Percentiles rank a stretch among this genome's conserved stretches.
Conservation (phyloP, 768 basidiomycete species). For the Auriculariales sp. region DNA sequence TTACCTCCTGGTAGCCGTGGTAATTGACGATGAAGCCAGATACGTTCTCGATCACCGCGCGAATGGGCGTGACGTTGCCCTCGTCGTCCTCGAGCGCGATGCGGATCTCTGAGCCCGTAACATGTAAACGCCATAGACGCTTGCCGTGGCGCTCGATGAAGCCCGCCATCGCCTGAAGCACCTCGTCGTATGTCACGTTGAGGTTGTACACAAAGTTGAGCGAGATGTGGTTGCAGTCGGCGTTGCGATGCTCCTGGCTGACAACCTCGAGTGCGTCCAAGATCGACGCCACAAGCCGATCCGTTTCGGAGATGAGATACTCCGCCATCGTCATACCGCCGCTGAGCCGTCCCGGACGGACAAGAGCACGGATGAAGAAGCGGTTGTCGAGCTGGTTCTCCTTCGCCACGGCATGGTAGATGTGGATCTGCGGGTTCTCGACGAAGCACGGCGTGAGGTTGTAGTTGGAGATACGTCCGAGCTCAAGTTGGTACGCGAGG, state of each 20-base stretch:
- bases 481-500: constrained; percentile 92
- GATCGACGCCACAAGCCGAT: constrained; percentile 85
- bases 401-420: constrained; percentile 87
- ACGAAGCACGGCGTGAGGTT: constrained; percentile 92
- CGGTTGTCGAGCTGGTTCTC: constrained; percentile 97
- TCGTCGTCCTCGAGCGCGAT: constrained; percentile 89
- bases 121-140: constrained; percentile 93
- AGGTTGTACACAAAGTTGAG: constrained; percentile 99
- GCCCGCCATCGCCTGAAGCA: constrained; percentile 91
- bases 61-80: constrained; percentile 90
- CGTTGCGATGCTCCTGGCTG: constrained; percentile 74
- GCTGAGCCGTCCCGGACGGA: constrained; percentile 87
- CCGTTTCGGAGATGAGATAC: constrained; percentile 97
- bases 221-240: constrained; percentile 97
- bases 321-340: constrained; percentile 91
- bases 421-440: constrained; percentile 94
- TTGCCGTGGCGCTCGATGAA: constrained; percentile 99
- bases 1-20: constrained; percentile 95
- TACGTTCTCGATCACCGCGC: constrained; percentile 96
- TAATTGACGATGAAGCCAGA: constrained; percentile 98
- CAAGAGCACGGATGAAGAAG: constrained; percentile 94
- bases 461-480: constrained; percentile 92
- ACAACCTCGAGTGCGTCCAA: constrained; percentile 93
- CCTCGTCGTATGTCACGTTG: constrained; percentile 89
- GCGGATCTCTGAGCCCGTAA: constrained; percentile 94